phyloP scores from a whole-genome alignment of 495 filamentous ascomycete genomes.

The Durotheca rogersii region DNA sequence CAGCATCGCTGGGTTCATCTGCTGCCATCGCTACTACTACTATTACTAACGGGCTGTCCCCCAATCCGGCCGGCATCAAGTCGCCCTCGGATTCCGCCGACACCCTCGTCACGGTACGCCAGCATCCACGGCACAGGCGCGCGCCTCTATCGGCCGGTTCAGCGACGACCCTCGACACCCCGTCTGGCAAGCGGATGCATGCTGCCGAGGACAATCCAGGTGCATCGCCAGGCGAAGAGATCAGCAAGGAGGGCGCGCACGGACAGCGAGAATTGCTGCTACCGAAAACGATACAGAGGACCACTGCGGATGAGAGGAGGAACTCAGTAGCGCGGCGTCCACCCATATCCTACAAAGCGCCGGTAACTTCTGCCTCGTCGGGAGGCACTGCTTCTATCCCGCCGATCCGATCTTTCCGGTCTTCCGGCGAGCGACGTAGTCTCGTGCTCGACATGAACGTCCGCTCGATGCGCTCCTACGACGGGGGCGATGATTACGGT shows the following conservation, averaged over 20 bases:
- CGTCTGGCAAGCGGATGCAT: constrained; percentile 15
- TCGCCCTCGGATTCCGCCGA: constrained; percentile 26
- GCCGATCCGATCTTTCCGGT: constrained; percentile 53
- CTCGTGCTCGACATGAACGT: constrained; percentile 50
- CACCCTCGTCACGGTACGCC: constrained; percentile 17
- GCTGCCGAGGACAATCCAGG: constrained; percentile 15
- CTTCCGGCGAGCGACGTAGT: constrained; percentile 51
- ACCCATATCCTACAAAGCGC: constrained; percentile 45
- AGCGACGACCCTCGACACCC: constrained; percentile 7
- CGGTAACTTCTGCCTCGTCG: constrained; percentile 28
- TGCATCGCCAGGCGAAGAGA: constrained; percentile 16
- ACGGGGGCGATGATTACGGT: constrained; percentile 37
- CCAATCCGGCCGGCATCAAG: constrained; percentile 24
- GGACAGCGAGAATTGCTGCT: constrained; percentile 45
- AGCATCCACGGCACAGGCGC: constrained; percentile 26
- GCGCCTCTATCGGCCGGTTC: constrained; percentile 24
- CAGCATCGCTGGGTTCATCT: constrained; percentile 42
- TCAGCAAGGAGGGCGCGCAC: constrained; percentile 37
- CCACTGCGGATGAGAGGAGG: constrained; percentile 43
- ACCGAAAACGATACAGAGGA: constrained; percentile 36
- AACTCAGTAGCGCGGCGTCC: constrained; percentile 40
- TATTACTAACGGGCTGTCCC: constrained; percentile 20
- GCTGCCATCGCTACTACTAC: constrained; percentile 20
- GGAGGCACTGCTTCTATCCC: constrained; percentile 42
- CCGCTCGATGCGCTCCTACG: constrained; percentile 36